Percentiles rank a stretch among this genome's conserved stretches.
Evolutionary conservation across 495 filamentous ascomycete species (phyloP).

Genomic region (Aspergillus egyptiacus): DNA sequence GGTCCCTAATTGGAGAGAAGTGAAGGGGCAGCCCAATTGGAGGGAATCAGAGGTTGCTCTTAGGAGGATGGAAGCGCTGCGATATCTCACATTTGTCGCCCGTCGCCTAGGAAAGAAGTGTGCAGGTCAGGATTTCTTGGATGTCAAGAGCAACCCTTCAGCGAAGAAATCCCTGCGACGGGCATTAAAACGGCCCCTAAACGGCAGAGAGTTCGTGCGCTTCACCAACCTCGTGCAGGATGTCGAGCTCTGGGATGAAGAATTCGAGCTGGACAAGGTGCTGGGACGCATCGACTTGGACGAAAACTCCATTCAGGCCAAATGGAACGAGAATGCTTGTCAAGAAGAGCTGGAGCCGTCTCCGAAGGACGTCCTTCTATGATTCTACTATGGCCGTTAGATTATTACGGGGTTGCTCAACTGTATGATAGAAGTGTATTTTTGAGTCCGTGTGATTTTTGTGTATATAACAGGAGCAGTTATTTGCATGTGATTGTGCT

Average conservation of each 20-base stretch:
- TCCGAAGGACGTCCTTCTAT: background rate
- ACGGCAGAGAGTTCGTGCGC: slow-evolving; percentile 12
- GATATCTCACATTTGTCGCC: slow-evolving; percentile 15
- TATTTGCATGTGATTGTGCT: slow-evolving; percentile 13
- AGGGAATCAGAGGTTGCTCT: slow-evolving; percentile 4
- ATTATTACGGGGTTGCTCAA: no score
- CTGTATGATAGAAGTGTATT: background rate
- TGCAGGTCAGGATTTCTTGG: slow-evolving; percentile 14
- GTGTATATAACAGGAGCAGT: slow-evolving; percentile 1
- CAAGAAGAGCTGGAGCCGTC: background rate
- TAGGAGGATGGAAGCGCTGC: slow-evolving; percentile 4
- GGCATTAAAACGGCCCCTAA: slow-evolving; percentile 12
- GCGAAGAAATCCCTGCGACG: slow-evolving; percentile 13
- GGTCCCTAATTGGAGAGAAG: background rate
- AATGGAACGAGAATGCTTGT: slow-evolving; percentile 15
- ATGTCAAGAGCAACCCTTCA: slow-evolving; percentile 3
- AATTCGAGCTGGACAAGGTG: slow-evolving; percentile 24
- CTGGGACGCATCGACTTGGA: slow-evolving; percentile 15
- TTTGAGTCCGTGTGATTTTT: no score
- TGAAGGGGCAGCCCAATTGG: background rate
- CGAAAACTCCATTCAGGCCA: slow-evolving; percentile 3
- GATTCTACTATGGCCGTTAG: background rate
- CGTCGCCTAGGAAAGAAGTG: slow-evolving; percentile 23
- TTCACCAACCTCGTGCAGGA: slow-evolving; percentile 5
- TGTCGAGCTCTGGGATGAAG: slow-evolving; percentile 27